phyloP scores from a whole-genome alignment of 345 rosid species.

The Melastoma malabathricum region DNA sequence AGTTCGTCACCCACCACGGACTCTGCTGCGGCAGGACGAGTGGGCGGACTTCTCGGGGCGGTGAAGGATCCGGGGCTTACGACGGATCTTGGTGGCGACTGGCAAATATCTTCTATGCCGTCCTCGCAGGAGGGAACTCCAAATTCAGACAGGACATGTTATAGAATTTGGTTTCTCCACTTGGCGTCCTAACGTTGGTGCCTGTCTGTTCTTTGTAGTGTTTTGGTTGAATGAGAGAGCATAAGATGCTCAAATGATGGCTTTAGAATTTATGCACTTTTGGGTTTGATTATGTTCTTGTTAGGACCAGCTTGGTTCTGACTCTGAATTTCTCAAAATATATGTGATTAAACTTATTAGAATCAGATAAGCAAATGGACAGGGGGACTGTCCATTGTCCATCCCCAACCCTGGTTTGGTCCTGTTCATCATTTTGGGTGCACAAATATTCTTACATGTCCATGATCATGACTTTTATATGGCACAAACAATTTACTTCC shows the following conservation, averaged over 20 bases:
- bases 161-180: not conserved
- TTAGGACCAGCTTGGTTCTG: slow-evolving; percentile 20
- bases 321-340: slow-evolving; percentile 15
- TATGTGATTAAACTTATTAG: too few relatives aligned
- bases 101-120: slow-evolving; percentile 66
- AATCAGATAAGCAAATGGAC: too few relatives aligned
- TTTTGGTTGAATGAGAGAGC: not conserved
- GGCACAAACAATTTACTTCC: too few relatives aligned
- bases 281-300: not conserved
- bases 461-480: too few relatives aligned
- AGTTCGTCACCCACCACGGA: slow-evolving; percentile 21
- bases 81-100: slow-evolving; percentile 39
- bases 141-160: slow-evolving; percentile 44
- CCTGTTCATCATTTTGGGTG: too few relatives aligned
- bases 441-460: too few relatives aligned
- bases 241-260: not conserved
- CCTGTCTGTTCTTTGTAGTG: not conserved
- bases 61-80: slow-evolving; percentile 22
- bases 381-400: too few relatives aligned
- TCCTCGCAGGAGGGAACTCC: slow-evolving; percentile 43
- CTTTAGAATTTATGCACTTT: slow-evolving; percentile 8
- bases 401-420: too few relatives aligned
- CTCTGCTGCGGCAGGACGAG: slow-evolving; percentile 4
- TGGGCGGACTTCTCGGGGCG: slow-evolving; percentile 22
- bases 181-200: not conserved